Conservation (phyloP, 352 stramenopile species). For the Bremia lactucae region DNA sequence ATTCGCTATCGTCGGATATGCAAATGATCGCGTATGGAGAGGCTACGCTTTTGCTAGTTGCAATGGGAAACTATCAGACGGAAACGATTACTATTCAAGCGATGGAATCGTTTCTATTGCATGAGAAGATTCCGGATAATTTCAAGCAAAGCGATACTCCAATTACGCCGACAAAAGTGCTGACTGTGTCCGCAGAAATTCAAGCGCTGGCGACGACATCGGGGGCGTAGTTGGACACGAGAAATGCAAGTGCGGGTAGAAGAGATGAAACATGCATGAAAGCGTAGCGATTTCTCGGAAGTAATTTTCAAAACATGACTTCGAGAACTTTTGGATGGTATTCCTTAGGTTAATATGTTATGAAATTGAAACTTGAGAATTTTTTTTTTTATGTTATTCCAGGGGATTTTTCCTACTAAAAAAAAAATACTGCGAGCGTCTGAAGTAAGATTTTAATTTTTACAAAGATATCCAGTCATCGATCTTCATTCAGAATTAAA, state of each 20-base stretch:
- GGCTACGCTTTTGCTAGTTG: slow-evolving; percentile 13
- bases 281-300: too few relatives aligned
- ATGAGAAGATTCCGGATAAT: slow-evolving; percentile 42
- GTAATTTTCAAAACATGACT: slow-evolving; percentile 31
- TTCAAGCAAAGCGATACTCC: slow-evolving; percentile 15
- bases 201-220: slow-evolving; percentile 21
- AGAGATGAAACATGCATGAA: slow-evolving; percentile 7
- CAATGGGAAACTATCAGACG: slow-evolving; percentile 17
- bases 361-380: too few relatives aligned
- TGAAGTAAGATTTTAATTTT: slow-evolving; percentile 31
- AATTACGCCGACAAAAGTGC: slow-evolving; percentile 20
- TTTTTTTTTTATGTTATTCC: too few relatives aligned
- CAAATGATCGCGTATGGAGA: slow-evolving; percentile 22
- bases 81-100: slow-evolving; percentile 29
- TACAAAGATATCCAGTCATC: too few relatives aligned
- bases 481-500: neutral
- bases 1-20: slow-evolving; percentile 19
- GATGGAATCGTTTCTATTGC: slow-evolving; percentile 37
- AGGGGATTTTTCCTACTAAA: too few relatives aligned
- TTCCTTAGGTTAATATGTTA: too few relatives aligned
- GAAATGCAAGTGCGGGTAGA: too few relatives aligned
- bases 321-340: too few relatives aligned
- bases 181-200: slow-evolving; percentile 38
- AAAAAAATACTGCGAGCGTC: too few relatives aligned
- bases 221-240: too few relatives aligned